Evolutionary conservation across 805 yeast genomes (phyloP), one percentile per base, ranked within the genome.

Genomic region (Lipomyces yamadae): DNA sequence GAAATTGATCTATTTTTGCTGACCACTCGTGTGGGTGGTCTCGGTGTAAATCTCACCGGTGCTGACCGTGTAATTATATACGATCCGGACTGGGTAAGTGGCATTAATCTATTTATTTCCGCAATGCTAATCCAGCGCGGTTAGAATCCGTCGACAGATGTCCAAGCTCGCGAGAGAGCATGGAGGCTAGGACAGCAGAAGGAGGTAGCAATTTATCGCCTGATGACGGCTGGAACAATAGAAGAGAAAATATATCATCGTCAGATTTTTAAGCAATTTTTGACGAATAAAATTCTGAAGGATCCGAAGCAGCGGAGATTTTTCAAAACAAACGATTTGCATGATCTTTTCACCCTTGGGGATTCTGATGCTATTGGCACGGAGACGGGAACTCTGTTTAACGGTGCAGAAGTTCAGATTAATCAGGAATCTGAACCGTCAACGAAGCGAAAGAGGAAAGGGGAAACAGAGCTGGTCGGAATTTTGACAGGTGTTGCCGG

Each of bases 241-340:
- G 99, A 95, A 75, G 99, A 95, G 76, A 95, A 95, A 76, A 95
- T 95, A 3, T 95, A 95, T 73, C 98, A 95, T 74, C 84, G 99
- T 29, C 99, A 95, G 78, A 95, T 95, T 39, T 95, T 94, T 84
- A 95, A 95, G 76, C 97, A 96, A 69, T 89, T 94, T 72, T 78
- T 95, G 69, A 91, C 98, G 0, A 95, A 95, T 77, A 95, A 94
- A 78, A 93, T 95, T 69, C 80, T 95, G 73, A 93, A 92, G 72
- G 99, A 95, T 76, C 98, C 99, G 0, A 92, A 93, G 72, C 98
- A 95, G 75, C 84, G 93, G 67, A 79, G 98, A 65, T 93, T 94
- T 73, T 95, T 95, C 81, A 95, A 95, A 74, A 88, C 88, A 84
- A 92, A 90, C 73, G 98, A 95, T 73, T 79, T 95, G 57, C 95